Percentiles rank a stretch among this genome's conserved stretches.
phyloP scores from a whole-genome alignment of 805 yeast genomes.

The Millerozyma acaciae region DNA sequence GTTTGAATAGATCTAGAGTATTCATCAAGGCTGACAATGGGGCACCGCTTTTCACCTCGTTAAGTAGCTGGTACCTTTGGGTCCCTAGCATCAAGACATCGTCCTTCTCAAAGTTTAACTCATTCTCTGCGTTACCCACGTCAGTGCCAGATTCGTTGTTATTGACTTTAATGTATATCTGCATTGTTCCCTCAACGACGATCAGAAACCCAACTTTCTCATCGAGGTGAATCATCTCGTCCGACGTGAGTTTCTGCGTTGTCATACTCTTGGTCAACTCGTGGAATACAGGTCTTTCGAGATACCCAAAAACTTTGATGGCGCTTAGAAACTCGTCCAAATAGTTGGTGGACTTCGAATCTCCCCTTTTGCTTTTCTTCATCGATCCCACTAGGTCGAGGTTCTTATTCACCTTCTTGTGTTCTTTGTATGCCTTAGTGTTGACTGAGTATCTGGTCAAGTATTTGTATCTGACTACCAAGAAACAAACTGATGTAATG shows the following conservation, averaged over 20 bases:
- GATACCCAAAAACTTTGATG: conserved; percentile 88
- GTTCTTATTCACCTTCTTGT: conserved; percentile 37
- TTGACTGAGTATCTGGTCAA: conserved; percentile 56
- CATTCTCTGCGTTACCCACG: conserved; percentile 12
- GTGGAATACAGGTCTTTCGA: conserved; percentile 86
- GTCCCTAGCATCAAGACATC: conserved; percentile 50
- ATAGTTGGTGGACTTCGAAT: conserved; percentile 49
- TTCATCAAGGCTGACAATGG: conserved; percentile 82
- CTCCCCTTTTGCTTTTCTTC: conserved; percentile 22
- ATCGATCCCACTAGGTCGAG: conserved; percentile 44
- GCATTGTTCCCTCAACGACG: conserved; percentile 87
- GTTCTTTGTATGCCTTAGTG: conserved; percentile 38
- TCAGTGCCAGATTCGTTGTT: conserved; percentile 7
- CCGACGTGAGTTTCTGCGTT: conserved; percentile 74
- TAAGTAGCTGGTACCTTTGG: conserved; percentile 66
- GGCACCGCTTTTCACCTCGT: conserved; percentile 76
- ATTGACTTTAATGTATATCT: conserved; percentile 60
- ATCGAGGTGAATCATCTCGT: conserved; percentile 71
- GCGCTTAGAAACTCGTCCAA: conserved; percentile 88
- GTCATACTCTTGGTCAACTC: conserved; percentile 90
- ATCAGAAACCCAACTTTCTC: conserved; percentile 82
- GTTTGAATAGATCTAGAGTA: conserved; percentile 66
- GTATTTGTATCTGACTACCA: conserved; percentile 58
- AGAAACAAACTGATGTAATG: conserved; percentile 34
- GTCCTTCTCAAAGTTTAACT: conserved; percentile 29